Evolutionary conservation across 179 eudicot genomes (phyloP), one percentile per base, ranked within the genome.

Genomic region (Gypsophila paniculata): DNA sequence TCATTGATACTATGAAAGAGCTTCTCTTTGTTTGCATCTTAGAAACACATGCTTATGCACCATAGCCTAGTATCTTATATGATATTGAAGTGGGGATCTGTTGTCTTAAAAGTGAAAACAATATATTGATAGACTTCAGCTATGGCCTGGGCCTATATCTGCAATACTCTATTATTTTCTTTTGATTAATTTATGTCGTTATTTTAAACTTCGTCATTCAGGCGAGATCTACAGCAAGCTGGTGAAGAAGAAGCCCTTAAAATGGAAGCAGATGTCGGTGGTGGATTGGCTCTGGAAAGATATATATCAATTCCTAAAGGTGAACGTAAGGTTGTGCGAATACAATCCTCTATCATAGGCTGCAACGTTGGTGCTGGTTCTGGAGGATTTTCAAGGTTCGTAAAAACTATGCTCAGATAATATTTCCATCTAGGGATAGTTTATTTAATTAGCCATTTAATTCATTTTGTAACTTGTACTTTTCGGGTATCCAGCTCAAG

Each of bases 301-400:
- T 64, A 75, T 60, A 90, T 94, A 74, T 83, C 84, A 29, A 69
- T 94, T 68, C 84, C 91, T 6, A 80, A 82, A 78, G 82, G 86
- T 72, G 68, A 82, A 55, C 78, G 82, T 23, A 87, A 81, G 22
- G 70, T 85, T 68, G 59, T 95, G 72, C 79, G 68, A 29, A 88
- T 95, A 61, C 82, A 86, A 54, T 95, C 99, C 6, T 79, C 84
- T 74, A 90, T 95, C 78, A 69, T 90, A 68, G 97, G 91, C 39
- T 88, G 91, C 39, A 86, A 78, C 23, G 90, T 95, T 79, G 99
- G 98, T 83, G 99, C 98, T 78, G 98, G 99, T 69, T 95, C 99
- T 65, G 98, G 98, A 74, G 99, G 98, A 73, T 95, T 78, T 85
- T 95, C 99, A 72, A 95, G 99, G 99, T 95, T 53, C 0, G 72